Evolutionary conservation across 805 yeast species (phyloP).

Genomic region (Wickerhamiella slavikovae): DNA sequence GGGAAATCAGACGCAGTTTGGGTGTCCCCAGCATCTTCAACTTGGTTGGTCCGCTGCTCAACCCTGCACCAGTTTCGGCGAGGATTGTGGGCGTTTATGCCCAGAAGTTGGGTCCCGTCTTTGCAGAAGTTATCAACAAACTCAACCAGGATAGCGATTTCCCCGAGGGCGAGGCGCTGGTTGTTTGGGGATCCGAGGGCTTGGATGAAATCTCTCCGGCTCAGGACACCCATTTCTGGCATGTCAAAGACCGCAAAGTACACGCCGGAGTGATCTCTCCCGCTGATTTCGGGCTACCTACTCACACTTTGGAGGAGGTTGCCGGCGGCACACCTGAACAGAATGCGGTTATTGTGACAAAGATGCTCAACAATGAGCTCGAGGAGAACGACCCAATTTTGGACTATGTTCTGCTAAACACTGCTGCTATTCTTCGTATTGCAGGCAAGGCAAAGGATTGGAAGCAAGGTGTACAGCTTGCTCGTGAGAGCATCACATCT

Average conservation of each 20-base stretch:
- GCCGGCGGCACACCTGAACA: constrained; percentile 72
- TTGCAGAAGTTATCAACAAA: constrained; percentile 57
- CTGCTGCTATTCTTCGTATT: constrained; percentile 71
- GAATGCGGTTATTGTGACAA: constrained; percentile 46
- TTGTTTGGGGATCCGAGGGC: constrained; percentile 85
- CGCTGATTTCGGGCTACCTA: constrained; percentile 57
- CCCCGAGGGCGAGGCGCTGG: constrained; percentile 34
- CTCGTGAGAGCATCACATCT: constrained; percentile 40
- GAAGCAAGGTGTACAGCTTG: constrained; percentile 58
- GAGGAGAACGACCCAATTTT: constrained; percentile 34
- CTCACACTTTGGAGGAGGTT: constrained; percentile 47
- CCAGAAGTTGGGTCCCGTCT: constrained; percentile 56
- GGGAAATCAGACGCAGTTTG: constrained; percentile 48
- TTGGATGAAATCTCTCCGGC: constrained; percentile 87
- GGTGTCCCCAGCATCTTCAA: constrained; percentile 91
- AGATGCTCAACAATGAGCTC: constrained; percentile 25
- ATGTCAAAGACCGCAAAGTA: constrained; percentile 22
- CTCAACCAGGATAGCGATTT: constrained; percentile 31
- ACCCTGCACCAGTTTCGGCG: constrained; percentile 67
- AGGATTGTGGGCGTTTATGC: constrained; percentile 82
- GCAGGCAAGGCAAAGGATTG: constrained; percentile 48
- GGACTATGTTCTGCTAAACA: constrained; percentile 79
- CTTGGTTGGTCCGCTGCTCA: constrained; percentile 79
- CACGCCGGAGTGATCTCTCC: constrained; percentile 25
- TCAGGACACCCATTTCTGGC: constrained; percentile 72